Percentiles rank a stretch among this genome's conserved stretches.
Evolutionary conservation across 2,329 filamentous ascomycete genomes (phyloP).

Genomic region (Daldinia eschscholtzii): DNA sequence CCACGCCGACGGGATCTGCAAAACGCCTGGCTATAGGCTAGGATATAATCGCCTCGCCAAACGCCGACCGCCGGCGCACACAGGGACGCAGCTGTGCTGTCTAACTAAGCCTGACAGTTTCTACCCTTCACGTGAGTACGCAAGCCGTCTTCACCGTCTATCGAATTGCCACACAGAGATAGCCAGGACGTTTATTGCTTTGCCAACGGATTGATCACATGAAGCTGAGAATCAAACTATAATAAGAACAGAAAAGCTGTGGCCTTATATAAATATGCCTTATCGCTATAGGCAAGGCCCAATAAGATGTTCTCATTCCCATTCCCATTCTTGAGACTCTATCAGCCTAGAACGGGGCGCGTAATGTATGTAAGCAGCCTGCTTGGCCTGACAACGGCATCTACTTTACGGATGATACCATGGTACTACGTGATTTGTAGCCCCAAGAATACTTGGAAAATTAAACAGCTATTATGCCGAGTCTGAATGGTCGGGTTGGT

Average conservation of each 20-base stretch:
- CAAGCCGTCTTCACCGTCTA: background rate
- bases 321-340: background rate
- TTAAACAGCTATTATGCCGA: too few relatives aligned
- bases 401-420: background rate
- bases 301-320: background rate
- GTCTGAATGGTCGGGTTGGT: too few relatives aligned
- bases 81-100: background rate
- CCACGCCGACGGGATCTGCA: background rate
- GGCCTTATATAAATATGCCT: background rate
- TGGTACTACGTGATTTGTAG: background rate
- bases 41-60: constrained; percentile 2
- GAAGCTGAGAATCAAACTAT: background rate
- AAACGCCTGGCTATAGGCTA: background rate
- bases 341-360: background rate
- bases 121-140: background rate
- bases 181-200: background rate
- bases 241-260: background rate
- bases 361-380: background rate
- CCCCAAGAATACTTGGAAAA: background rate
- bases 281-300: background rate
- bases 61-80: background rate
- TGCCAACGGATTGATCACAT: background rate
- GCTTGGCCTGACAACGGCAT: background rate
- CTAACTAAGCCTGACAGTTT: background rate
- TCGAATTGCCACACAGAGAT: background rate